These are phyloP conservation scores for Corchorus capsularis DNA, from an alignment of 345 rosid genomes.

Conservation along the genomic window DNA sequence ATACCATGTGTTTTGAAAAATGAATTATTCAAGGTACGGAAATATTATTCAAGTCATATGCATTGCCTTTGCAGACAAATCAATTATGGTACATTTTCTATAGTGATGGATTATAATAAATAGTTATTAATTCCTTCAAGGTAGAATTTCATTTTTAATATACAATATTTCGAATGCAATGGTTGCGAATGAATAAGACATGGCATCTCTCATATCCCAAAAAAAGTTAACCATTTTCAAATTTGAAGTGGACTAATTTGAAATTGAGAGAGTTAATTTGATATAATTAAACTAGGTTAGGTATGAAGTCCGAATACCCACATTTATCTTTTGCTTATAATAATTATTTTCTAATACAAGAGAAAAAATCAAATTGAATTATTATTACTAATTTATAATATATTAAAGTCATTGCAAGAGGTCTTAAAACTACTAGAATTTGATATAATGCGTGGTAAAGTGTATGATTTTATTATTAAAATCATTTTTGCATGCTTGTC, in stretches of 20 bases:
- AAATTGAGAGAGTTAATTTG: not conserved
- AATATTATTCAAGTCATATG: not conserved
- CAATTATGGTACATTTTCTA: too few relatives aligned
- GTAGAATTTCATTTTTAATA: too few relatives aligned
- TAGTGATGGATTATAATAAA: too few relatives aligned
- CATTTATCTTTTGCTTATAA: not conserved
- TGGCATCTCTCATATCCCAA: not conserved
- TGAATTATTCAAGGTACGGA: not conserved
- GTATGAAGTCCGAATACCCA: not conserved
- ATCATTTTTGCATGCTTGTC: not conserved
- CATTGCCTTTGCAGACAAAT: not conserved
- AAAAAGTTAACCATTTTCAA: not conserved
- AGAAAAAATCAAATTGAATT: not conserved
- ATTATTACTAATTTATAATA: not conserved
- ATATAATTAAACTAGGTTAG: not conserved
- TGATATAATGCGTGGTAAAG: not conserved
- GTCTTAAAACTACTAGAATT: not conserved
- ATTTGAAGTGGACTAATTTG: not conserved
- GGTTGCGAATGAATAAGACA: not conserved
- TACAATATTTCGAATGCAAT: too few relatives aligned
- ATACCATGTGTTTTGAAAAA: not conserved
- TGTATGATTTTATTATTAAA: not conserved
- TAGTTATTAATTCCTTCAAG: too few relatives aligned
- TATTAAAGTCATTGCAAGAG: not conserved
- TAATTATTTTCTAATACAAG: not conserved